These are phyloP conservation scores for Gossypium arboreum DNA, from an alignment of 345 rosid genomes.

Conservation along the genomic window DNA sequence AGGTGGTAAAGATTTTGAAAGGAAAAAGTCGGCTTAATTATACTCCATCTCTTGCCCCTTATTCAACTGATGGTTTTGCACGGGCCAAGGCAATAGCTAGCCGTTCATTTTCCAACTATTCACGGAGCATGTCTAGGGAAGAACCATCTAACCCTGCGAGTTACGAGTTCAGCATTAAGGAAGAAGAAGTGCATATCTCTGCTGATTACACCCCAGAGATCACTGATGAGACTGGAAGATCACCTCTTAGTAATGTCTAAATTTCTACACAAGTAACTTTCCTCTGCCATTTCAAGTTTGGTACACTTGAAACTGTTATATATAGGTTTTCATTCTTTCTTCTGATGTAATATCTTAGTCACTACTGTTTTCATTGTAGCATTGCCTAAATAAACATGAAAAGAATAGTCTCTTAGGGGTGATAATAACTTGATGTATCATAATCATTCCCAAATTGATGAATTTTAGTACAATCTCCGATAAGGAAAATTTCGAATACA, in stretches of 20 bases:
- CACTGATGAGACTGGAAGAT: conserved; percentile 11
- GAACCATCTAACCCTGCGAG: conserved; percentile 12
- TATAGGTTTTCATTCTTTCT: background rate
- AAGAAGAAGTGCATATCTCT: conserved; percentile 7
- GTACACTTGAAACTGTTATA: background rate
- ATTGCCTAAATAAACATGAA: background rate
- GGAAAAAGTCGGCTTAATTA: conserved; percentile 13
- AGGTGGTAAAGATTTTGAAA: conserved; percentile 7
- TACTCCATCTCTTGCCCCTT: conserved; percentile 10
- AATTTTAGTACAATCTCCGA: background rate
- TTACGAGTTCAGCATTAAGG: conserved; percentile 9
- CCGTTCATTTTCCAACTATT: conserved; percentile 10
- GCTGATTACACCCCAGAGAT: conserved; percentile 3
- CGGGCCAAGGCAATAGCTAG: conserved; percentile 15
- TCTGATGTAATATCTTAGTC: background rate
- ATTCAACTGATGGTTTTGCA: conserved; percentile 10
- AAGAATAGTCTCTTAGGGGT: background rate
- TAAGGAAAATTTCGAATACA: too few relatives aligned
- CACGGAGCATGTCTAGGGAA: conserved; percentile 17
- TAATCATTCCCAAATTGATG: background rate
- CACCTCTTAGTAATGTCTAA: background rate
- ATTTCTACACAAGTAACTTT: background rate
- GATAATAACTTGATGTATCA: background rate
- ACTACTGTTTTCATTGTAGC: background rate
- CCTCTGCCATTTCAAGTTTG: background rate